Evolutionary conservation across 2,329 filamentous ascomycete species (phyloP).

Genomic region (Ascochyta rabiei): DNA sequence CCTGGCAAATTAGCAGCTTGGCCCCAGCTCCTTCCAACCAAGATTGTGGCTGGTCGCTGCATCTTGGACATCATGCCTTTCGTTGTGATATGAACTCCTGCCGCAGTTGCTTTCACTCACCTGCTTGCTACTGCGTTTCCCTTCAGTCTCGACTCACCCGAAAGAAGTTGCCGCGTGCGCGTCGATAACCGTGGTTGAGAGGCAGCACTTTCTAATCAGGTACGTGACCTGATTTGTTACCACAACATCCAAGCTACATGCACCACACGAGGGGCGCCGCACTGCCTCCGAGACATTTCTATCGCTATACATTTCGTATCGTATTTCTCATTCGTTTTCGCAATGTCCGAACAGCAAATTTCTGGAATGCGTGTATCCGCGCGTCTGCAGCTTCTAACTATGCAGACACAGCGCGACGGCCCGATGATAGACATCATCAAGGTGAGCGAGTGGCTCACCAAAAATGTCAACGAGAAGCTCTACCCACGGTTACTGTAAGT

Average conservation of each 20-base stretch:
- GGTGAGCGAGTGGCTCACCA: conserved; percentile 52
- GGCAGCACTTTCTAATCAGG: neutral
- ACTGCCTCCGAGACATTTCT: neutral
- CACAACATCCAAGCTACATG: neutral
- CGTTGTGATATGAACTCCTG: neutral
- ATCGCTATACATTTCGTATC: neutral
- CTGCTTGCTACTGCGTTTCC: neutral
- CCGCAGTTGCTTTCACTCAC: neutral
- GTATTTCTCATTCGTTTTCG: neutral
- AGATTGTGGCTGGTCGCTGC: conserved; percentile 14
- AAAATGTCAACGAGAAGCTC: conserved; percentile 52
- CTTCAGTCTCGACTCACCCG: neutral
- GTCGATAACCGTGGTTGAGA: neutral
- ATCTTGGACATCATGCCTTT: conserved; percentile 2
- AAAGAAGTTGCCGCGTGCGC: neutral
- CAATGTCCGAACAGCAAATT: neutral
- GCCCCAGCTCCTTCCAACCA: conserved; percentile 9
- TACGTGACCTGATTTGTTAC: conserved; percentile 14
- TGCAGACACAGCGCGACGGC: conserved; percentile 14
- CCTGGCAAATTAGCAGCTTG: conserved; percentile 5
- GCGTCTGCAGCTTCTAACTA: conserved; percentile 6
- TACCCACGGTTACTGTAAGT: conserved; percentile 54
- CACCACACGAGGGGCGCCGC: conserved; percentile 1
- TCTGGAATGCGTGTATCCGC: neutral
- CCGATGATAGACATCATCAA: conserved; percentile 54